Base-by-base conservation (phyloP, 164 flowering plant genomes). In the Magnolia officinalis region DNA sequence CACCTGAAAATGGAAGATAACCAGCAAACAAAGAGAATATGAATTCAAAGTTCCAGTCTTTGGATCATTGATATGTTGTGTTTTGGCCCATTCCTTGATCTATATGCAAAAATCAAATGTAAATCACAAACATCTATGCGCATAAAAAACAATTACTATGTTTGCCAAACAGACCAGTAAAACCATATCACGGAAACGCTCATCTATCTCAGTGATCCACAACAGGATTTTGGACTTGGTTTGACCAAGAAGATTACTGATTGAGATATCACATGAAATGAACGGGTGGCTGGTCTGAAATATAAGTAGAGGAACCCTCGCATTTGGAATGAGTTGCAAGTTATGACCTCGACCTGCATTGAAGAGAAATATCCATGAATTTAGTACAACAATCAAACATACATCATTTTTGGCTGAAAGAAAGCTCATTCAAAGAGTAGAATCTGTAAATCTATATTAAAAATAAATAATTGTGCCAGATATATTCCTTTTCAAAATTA, bases 51-150 rank as follows among this genome's bases (percentile, higher is more conserved):
- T 83, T 76, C 99, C 99, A 66, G 67, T 16, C 80, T 87, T 90
- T 64, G 99, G 83, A 72, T 90, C 86, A 78, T 94, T 96, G 65
- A 96, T 92, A 71, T 85, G 72, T 63, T 89, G 88, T 49, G 92
- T 84, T 82, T 90, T 96, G 23, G 99, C 99, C 99, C 99, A 96
- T 85, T 94, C 97, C 82, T 96, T 96, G 52, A 96, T 91, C 99
- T 96, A 83, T 37, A 81, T 8, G 73, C 51, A 78, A 78, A 72
- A 75, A 63, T 45, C 20, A 75, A 37, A 68, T 5, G 78, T 81
- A 64, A 85, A 23, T 74, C 24, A 52, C 31, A 29, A 63, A 8
- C 37, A 59, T 4, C 50, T 49, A 45, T 50, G n/a, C 45, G n/a
- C 65, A 37, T n/a, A 11, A 4, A 8, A 76, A 68, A 69, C 6